Evolutionary conservation across 2,329 filamentous ascomycete species (phyloP), one percentile per base, ranked within the genome.

Genomic region (Clonostachys rosea): DNA sequence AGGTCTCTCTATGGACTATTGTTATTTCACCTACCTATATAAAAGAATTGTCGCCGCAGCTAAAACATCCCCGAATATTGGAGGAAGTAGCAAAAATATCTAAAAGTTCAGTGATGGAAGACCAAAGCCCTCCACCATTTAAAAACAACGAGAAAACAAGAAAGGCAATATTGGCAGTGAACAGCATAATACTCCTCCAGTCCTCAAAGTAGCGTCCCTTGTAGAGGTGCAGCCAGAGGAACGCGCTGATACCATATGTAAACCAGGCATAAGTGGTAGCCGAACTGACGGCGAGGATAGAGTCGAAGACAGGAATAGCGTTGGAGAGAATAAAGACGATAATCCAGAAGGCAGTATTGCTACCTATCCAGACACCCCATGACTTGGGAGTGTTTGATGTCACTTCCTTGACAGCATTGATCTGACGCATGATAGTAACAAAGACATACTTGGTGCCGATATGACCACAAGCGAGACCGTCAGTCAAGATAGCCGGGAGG

Each of bases 181-280:
- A 54, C 40, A 63, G 49, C 11, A 47, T 36, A 12, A 58, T 65
- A 49, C 64, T 64, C 48, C 50, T 57, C 58, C 56, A 57, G 46
- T 47, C 51, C 40, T 44, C 52, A 44, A 63, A 61, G 45, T 58
- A 54, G 35, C 57, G 50, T 43, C 59, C 52, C 62, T 62, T 64
- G 57, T 66, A 65, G 49, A 63, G 56, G 53, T 64, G 60, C 53
- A 65, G 59, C 64, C 62, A 66, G 50, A 63, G 62, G 39, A 66
- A 52, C 48, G 53, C 60, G 44, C 59, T 60, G 55, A 65, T 57
- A 46, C 63, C 63, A 53, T 65, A 65, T 30, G 63, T 66, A 50
- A 64, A 65, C 63, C 63, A 66, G 0, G 62, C 61, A 44, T 65
- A 61, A 49, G 61, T 61, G 17, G 62, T 64, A 12, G 64, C 62